These are phyloP conservation scores for Xylariaceae sp. DNA, from an alignment of 2,329 filamentous ascomycete genomes.

Conservation along the genomic window DNA sequence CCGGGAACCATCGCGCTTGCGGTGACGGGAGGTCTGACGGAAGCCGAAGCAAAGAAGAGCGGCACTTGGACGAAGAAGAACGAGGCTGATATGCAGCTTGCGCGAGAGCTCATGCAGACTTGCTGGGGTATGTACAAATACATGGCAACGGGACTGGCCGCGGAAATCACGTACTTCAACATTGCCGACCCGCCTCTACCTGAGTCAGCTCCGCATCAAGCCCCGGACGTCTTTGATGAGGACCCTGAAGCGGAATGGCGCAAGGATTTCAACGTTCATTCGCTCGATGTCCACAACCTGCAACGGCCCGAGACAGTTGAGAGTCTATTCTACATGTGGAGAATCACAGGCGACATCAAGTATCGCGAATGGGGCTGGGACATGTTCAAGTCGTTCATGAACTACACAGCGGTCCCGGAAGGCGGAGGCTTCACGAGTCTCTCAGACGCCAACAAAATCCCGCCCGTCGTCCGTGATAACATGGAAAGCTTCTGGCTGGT, in stretches of 20 bases:
- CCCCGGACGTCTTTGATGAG: conserved; percentile 47
- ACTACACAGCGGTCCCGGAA: conserved; percentile 74
- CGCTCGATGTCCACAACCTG: conserved; percentile 84
- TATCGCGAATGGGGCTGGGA: conserved; percentile 98
- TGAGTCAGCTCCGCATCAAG: conserved; percentile 49
- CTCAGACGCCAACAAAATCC: conserved; percentile 65
- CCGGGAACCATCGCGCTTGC: conserved; percentile 90
- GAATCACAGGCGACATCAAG: conserved; percentile 82
- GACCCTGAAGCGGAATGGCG: conserved; percentile 60
- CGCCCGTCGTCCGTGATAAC: conserved; percentile 70
- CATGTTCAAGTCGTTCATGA: conserved; percentile 90
- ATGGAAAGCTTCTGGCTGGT: conserved; percentile 99
- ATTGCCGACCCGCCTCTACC: conserved; percentile 63
- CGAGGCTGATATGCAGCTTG: conserved; percentile 81
- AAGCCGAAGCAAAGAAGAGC: conserved; percentile 68
- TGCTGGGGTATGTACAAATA: conserved; percentile 97
- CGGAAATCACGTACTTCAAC: conserved; percentile 90
- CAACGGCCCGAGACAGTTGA: conserved; percentile 97
- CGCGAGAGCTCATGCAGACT: conserved; percentile 87
- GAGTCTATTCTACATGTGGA: conserved; percentile 96
- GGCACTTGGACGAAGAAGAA: conserved; percentile 70
- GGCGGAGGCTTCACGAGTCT: conserved; percentile 79
- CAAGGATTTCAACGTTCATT: conserved; percentile 72
- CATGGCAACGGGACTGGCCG: conserved; percentile 84
- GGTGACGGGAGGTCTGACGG: conserved; percentile 71